Conservation (phyloP, 257 asterid genomes). For the Nicotiana knightiana region DNA sequence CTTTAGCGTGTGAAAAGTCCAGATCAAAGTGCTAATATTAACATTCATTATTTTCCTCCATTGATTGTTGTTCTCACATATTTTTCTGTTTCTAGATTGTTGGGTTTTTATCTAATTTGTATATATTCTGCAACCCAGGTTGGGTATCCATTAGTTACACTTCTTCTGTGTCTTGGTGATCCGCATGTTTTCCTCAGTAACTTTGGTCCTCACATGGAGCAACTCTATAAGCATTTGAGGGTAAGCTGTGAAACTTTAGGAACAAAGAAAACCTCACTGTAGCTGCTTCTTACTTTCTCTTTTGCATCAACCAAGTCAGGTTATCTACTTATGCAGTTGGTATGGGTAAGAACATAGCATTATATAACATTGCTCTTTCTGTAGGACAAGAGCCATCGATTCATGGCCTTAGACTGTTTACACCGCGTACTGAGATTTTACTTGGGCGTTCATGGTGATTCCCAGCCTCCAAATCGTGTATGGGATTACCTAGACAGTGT, state of each 20-base stretch:
- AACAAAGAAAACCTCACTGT: slow-evolving; percentile 1
- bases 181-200: slow-evolving; percentile 73
- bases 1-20: too few species aligned
- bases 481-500: slow-evolving; percentile 99
- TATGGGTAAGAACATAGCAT: background rate
- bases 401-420: slow-evolving; percentile 96
- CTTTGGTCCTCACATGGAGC: slow-evolving; percentile 97
- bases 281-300: background rate
- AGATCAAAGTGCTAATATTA: too few species aligned
- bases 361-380: slow-evolving; percentile 13
- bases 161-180: slow-evolving; percentile 97
- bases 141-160: slow-evolving; percentile 96
- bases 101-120: background rate
- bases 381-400: slow-evolving; percentile 96
- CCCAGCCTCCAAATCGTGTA: slow-evolving; percentile 90
- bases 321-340: slow-evolving; percentile 5
- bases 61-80: too few species aligned
- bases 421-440: slow-evolving; percentile 94
- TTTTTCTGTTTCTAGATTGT: too few species aligned
- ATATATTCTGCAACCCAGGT: slow-evolving; percentile 39
- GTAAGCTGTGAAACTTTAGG: slow-evolving; percentile 26
- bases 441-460: slow-evolving; percentile 88
- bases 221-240: slow-evolving; percentile 89
- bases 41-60: too few species aligned
- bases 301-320: background rate